These are phyloP conservation scores for Carex parvula DNA, from an alignment of 176 grass and related monocot genomes.

Conservation along the genomic window DNA sequence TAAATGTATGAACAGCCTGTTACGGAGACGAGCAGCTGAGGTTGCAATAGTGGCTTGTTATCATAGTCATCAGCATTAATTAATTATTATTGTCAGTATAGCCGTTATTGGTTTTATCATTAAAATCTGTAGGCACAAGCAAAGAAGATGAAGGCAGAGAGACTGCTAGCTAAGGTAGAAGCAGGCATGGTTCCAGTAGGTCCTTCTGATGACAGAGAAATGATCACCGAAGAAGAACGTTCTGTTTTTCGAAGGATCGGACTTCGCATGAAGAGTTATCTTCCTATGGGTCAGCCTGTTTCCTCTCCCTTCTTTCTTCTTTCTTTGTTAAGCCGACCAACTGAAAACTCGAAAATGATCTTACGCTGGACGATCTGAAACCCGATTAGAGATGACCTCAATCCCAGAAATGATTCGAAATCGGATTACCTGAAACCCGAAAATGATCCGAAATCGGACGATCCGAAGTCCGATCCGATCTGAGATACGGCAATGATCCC, in stretches of 20 bases:
- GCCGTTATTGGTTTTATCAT: constrained; percentile 11
- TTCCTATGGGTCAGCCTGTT: constrained; percentile 76
- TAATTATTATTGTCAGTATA: constrained; percentile 10
- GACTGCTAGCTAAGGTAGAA: constrained; percentile 73
- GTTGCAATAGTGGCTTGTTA: background rate
- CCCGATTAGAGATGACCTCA: background rate
- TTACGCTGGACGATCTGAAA: background rate
- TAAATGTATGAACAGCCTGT: background rate
- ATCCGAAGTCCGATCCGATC: background rate
- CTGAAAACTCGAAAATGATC: background rate
- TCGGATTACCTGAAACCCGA: background rate
- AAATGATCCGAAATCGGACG: background rate
- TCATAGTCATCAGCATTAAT: background rate
- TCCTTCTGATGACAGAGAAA: constrained; percentile 72
- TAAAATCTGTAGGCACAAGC: constrained; percentile 55
- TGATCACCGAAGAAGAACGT: constrained; percentile 87
- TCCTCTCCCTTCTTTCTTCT: background rate
- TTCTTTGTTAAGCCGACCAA: background rate
- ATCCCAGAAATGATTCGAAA: background rate
- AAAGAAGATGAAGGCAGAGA: constrained; percentile 68
- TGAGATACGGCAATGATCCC: background rate
- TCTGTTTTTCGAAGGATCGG: constrained; percentile 93
- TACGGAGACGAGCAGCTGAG: background rate
- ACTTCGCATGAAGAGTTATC: constrained; percentile 82
- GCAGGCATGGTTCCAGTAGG: constrained; percentile 63